Evolutionary conservation across 2,329 filamentous ascomycete genomes (phyloP).

Genomic region (Fusarium albidum): DNA sequence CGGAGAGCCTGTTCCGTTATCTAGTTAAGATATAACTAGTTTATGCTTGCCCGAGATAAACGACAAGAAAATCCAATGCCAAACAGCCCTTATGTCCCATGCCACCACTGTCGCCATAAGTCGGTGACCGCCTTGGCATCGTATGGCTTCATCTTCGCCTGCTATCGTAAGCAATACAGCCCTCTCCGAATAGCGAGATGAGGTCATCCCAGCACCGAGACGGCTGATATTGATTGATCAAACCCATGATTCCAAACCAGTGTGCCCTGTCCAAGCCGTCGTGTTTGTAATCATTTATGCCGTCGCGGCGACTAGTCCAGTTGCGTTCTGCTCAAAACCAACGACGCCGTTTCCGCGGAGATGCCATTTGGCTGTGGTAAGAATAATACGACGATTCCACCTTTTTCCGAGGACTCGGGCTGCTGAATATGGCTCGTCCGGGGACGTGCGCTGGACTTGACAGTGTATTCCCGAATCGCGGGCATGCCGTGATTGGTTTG

Average conservation of each 20-base stretch:
- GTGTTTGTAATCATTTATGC: conserved; percentile 2
- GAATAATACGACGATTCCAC: background rate
- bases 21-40: too few species aligned
- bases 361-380: background rate
- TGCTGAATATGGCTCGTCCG: background rate
- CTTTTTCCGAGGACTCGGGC: background rate
- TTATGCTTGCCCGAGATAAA: too few species aligned
- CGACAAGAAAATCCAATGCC: too few species aligned
- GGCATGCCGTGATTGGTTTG: background rate
- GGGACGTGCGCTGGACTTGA: background rate
- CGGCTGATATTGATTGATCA: too few species aligned
- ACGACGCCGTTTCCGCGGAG: conserved; percentile 7
- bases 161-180: background rate
- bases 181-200: background rate
- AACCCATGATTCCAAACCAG: too few species aligned
- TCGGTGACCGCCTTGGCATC: conserved; percentile 1
- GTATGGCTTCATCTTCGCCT: background rate
- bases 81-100: too few species aligned
- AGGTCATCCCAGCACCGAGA: too few species aligned
- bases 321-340: too few species aligned
- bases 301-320: too few species aligned
- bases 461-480: too few species aligned
- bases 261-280: background rate
- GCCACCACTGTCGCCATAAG: background rate
- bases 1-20: too few species aligned